A percentile compares a stretch with the other conserved stretches of the same genome.
phyloP scores from a whole-genome alignment of 192 early-diverging fungal genomes.

The Coemansia sp. region DNA sequence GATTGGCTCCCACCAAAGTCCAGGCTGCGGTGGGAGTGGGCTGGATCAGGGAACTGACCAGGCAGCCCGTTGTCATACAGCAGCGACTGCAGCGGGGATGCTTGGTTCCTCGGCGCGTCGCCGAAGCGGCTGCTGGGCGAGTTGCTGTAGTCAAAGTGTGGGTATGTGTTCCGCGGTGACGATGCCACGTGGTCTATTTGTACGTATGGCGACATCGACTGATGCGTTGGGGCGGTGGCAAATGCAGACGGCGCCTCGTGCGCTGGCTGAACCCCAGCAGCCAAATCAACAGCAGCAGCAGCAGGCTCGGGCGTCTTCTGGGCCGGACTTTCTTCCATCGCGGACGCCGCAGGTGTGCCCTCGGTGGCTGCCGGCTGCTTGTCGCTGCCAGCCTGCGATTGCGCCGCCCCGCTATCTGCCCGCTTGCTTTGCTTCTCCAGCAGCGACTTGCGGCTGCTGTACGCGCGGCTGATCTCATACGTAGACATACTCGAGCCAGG shows the following conservation, averaged over 20 bases:
- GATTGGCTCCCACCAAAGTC: background rate
- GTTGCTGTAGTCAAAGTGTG: conserved; percentile 6
- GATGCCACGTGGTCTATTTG: conserved; percentile 3
- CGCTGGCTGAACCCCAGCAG: background rate
- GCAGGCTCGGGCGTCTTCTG: background rate
- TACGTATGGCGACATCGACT: conserved; percentile 1
- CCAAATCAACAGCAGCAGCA: background rate
- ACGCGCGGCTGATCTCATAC: conserved; percentile 52
- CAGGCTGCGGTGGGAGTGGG: background rate
- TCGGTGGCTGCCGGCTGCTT: background rate
- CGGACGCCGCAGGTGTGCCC: background rate
- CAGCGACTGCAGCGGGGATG: background rate
- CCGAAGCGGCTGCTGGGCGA: conserved; percentile 1
- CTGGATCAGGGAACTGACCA: background rate
- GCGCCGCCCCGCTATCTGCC: conserved; percentile 2
- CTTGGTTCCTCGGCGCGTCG: background rate
- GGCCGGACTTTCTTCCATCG: background rate
- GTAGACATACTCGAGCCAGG: conserved; percentile 49
- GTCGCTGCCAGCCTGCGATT: background rate
- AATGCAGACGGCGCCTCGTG: background rate
- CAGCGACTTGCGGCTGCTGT: conserved; percentile 52
- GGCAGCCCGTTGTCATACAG: background rate
- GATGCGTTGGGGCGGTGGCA: background rate
- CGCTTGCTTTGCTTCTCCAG: conserved; percentile 47
- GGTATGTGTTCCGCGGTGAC: background rate